Evolutionary conservation across 2,329 filamentous ascomycete species (phyloP).

Genomic region (Cadophora sp.): DNA sequence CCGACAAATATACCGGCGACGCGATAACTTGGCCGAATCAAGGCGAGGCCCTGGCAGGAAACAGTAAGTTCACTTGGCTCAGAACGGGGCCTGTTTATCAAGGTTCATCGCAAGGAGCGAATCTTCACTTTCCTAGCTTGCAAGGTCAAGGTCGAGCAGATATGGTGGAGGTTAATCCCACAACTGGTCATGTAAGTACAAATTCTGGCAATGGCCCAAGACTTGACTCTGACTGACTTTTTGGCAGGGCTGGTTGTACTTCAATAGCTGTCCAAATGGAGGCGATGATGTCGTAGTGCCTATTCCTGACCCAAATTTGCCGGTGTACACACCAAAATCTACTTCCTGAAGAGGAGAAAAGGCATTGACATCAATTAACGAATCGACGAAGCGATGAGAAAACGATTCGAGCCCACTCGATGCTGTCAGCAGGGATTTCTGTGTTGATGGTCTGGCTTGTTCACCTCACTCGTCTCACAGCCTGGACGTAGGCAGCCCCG

Average conservation of each 20-base stretch:
- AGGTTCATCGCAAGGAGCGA: neutral
- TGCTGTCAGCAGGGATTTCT: no score
- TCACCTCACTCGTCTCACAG: no score
- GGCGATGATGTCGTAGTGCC: neutral
- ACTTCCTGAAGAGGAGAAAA: neutral
- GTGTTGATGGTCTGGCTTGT: no score
- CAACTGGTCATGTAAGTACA: neutral
- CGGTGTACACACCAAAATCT: neutral
- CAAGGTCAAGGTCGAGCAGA: neutral
- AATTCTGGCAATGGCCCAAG: neutral
- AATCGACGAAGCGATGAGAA: no score
- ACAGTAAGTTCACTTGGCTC: slow-evolving; percentile 11
- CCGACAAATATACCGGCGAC: slow-evolving; percentile 47
- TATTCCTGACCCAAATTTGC: neutral
- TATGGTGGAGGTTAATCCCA: neutral
- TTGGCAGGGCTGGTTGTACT: neutral
- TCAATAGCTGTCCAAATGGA: neutral
- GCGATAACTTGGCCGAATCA: slow-evolving; percentile 37
- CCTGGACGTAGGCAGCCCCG: no score
- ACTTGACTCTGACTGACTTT: neutral
- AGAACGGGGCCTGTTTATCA: neutral
- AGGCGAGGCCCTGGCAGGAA: neutral
- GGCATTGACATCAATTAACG: neutral
- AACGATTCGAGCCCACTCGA: no score
- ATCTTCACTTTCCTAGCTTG: neutral